Base-by-base conservation (phyloP, 23 red algal genomes). In the Gracilaria domingensis region DNA sequence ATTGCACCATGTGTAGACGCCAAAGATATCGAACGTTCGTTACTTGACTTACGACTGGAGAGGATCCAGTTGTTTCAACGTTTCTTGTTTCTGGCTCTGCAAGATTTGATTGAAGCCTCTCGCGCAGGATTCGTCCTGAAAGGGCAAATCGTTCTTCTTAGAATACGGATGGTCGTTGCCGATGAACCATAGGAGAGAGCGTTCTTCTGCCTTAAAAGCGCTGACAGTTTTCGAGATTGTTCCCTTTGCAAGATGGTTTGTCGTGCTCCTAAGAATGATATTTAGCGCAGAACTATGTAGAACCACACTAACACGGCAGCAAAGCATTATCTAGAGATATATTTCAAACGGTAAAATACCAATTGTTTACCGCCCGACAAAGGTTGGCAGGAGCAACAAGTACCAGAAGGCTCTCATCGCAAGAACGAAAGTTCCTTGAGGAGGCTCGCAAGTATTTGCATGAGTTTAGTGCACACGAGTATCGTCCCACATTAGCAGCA, bases 141-240 rank as follows among this genome's bases (percentile, higher is more conserved):
- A n/a, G 21, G 21, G 8, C 4, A 6, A 4, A 6, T 74, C 24
- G 2, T 45, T 40, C 17, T 38, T 74, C 67, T 23, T 14, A 6
- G 21, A 40, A 45, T 74, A 4, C 8, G 17, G 4, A 74, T 74
- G 67, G 21, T 74, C 16, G 24, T 74, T 3, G 67, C 67, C 16
- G 67, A 74, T 23, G 8, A 74, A 30, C 6, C 67, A 4, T 13
- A 74, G 30, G 6, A 74, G 25, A 6, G 8, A 12, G 16, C 67
- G 16, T 74, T 74, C 12, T 23, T 74, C 14, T 45, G 67, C 21
- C 67, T 74, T 2, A 74, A 74, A 74, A 38, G 67, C 18, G 36
- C 36, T 5, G 67, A 74, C 21, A 5, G 36, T 12, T 74, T 74
- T 23, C 13, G 8, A 21, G 25, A 74, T 23, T 74, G 67, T 11